Percentiles rank a stretch among this genome's conserved stretches.
phyloP scores from a whole-genome alignment of 768 basidiomycete species.

The Mycena rebaudengoi region DNA sequence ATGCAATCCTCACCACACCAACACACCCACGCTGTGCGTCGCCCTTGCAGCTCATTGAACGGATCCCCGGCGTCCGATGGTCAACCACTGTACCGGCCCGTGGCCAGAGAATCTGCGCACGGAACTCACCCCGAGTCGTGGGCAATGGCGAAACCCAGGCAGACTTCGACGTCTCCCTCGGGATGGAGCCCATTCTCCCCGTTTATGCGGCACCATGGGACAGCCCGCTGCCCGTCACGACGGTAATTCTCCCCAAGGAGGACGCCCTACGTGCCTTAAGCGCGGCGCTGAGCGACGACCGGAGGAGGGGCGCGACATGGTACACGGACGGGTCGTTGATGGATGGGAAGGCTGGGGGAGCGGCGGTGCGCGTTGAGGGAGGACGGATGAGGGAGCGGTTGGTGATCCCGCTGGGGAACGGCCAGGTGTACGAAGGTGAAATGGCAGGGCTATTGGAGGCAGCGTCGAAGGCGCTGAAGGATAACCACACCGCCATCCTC shows the following conservation, averaged over 20 bases:
- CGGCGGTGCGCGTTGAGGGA: background rate
- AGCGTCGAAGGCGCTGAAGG: background rate
- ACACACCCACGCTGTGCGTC: too few relatives aligned
- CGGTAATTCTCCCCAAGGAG: constrained; percentile 2
- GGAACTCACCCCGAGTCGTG: background rate
- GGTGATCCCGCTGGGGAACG: background rate
- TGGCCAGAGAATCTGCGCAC: background rate
- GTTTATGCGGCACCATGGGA: background rate
- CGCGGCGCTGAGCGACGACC: background rate
- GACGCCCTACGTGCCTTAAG: background rate
- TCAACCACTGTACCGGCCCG: background rate
- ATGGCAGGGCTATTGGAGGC: background rate
- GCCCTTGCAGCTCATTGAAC: background rate
- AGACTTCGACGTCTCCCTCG: background rate
- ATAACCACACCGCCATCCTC: background rate
- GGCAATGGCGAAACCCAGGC: background rate
- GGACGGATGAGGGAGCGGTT: background rate
- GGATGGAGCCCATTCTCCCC: background rate
- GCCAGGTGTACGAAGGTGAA: too few relatives aligned
- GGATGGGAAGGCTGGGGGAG: constrained; percentile 1
- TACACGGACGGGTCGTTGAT: constrained; percentile 2
- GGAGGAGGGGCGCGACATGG: background rate
- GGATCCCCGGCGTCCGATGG: background rate
- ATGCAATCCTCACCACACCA: background rate
- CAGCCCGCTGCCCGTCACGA: background rate